These are phyloP conservation scores for Apiospora hydei DNA, from an alignment of 2,329 filamentous ascomycete genomes.

Conservation along the genomic window DNA sequence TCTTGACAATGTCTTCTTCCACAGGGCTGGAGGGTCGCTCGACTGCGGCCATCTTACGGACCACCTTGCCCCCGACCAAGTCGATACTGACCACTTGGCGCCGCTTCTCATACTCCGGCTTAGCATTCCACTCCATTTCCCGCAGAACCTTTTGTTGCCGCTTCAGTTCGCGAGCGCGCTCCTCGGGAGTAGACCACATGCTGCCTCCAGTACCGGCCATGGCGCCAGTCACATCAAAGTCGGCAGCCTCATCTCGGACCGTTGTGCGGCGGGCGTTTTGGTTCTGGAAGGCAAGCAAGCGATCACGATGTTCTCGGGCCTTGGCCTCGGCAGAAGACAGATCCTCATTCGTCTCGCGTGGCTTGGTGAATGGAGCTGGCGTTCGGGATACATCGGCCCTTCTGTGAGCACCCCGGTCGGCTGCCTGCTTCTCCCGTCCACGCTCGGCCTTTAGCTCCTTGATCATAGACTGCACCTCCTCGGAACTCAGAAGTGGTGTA, in stretches of 20 bases:
- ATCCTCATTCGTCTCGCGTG: conserved; percentile 46
- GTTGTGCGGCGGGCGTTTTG: conserved; percentile 86
- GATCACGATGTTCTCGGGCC: conserved; percentile 82
- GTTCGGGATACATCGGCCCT: conserved; percentile 69
- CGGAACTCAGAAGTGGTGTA: conserved; percentile 71
- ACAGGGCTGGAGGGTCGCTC: conserved; percentile 65
- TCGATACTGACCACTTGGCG: conserved; percentile 86
- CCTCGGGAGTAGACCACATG: conserved; percentile 85
- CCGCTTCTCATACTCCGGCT: conserved; percentile 89
- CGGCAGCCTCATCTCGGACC: conserved; percentile 82
- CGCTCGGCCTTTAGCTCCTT: conserved; percentile 83
- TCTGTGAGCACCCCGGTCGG: conserved; percentile 75
- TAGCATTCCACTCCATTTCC: conserved; percentile 86
- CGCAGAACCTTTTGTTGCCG: conserved; percentile 83
- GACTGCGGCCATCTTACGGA: conserved; percentile 72
- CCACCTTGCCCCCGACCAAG: conserved; percentile 77
- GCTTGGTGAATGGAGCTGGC: conserved; percentile 65
- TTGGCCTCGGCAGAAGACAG: conserved; percentile 67
- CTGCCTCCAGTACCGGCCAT: conserved; percentile 59
- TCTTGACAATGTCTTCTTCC: conserved; percentile 44
- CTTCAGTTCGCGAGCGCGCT: conserved; percentile 83
- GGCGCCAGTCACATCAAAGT: conserved; percentile 61
- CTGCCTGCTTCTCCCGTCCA: conserved; percentile 84
- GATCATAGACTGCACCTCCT: conserved; percentile 87
- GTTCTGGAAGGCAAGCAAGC: conserved; percentile 80